Conservation (phyloP, 2,329 filamentous ascomycete genomes). For the Penicillium crustosum region DNA sequence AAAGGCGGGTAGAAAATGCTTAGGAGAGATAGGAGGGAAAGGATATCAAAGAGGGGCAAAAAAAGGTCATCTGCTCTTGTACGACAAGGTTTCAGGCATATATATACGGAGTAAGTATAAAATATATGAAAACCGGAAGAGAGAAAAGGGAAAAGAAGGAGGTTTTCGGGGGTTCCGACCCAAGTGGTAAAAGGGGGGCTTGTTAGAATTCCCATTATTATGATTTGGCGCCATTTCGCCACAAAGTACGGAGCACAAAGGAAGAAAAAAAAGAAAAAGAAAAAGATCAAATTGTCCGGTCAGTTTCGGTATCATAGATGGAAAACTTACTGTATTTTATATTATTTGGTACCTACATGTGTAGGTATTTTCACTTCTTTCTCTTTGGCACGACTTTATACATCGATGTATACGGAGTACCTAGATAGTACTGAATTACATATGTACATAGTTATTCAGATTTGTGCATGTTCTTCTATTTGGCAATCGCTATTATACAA, state of each 20-base stretch:
- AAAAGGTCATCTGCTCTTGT: slow-evolving; percentile 7
- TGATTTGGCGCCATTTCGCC: slow-evolving; percentile 27
- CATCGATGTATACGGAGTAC: too few relatives aligned
- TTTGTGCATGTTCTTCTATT: not conserved
- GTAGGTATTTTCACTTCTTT: too few relatives aligned
- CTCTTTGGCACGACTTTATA: too few relatives aligned
- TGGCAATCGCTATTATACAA: not conserved
- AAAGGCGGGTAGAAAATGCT: slow-evolving; percentile 4
- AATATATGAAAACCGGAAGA: not conserved
- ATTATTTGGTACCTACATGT: too few relatives aligned
- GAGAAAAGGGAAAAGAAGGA: not conserved
- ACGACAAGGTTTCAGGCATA: not conserved
- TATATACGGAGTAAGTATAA: not conserved
- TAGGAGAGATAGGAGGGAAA: slow-evolving; percentile 1
- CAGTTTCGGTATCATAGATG: too few relatives aligned
- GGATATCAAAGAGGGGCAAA: slow-evolving; percentile 8
- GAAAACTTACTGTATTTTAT: too few relatives aligned
- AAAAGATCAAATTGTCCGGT: too few relatives aligned
- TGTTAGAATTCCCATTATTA: slow-evolving; percentile 14
- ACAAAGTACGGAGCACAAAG: slow-evolving; percentile 6
- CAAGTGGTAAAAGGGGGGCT: slow-evolving; percentile 12
- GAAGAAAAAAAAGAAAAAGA: too few relatives aligned
- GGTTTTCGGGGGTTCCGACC: not conserved
- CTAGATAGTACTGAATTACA: too few relatives aligned
- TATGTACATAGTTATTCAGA: too few relatives aligned